Conservation (phyloP, 352 stramenopile genomes). For the Phytophthora macrochlamydospora region DNA sequence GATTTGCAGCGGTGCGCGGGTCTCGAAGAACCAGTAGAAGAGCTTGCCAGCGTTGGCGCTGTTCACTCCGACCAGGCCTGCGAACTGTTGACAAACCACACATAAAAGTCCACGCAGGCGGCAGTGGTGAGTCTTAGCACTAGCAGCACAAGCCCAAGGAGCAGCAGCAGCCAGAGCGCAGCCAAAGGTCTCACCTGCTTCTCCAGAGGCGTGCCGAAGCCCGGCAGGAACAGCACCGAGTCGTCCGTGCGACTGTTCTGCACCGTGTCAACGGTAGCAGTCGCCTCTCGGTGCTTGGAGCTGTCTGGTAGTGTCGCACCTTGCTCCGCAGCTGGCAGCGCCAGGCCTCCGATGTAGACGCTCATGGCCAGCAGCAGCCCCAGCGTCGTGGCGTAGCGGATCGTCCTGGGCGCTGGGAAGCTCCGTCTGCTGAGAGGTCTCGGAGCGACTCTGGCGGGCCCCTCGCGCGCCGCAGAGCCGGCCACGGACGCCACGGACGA, state of each 20-base stretch:
- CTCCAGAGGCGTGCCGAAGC: constrained; percentile 71
- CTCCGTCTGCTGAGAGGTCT: neutral
- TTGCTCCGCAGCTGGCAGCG: constrained; percentile 12
- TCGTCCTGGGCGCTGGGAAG: constrained; percentile 20
- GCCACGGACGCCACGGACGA: constrained; percentile 26
- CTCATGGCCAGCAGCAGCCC: constrained; percentile 33
- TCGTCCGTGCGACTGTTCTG: constrained; percentile 37
- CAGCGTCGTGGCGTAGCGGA: constrained; percentile 24
- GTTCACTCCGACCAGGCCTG: constrained; percentile 72
- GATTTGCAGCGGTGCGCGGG: constrained; percentile 45
- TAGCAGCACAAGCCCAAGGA: constrained; percentile 25
- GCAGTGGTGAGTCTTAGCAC: constrained; percentile 28
- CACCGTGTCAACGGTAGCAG: neutral
- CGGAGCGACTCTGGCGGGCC: constrained; percentile 7
- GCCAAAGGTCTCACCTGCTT: constrained; percentile 48
- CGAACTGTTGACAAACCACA: constrained; percentile 59
- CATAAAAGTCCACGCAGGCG: constrained; percentile 36
- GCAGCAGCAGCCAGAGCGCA: constrained; percentile 22
- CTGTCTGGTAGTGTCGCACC: constrained; percentile 5
- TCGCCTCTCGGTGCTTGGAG: neutral
- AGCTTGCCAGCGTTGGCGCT: constrained; percentile 54
- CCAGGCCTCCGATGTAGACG: constrained; percentile 25
- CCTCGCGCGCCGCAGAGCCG: constrained; percentile 18
- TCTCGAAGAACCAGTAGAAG: constrained; percentile 91
- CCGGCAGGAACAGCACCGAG: constrained; percentile 62